Percentiles rank a stretch among this genome's conserved stretches.
Conservation (phyloP, 768 basidiomycete species). For the Obba rivulosa region DNA sequence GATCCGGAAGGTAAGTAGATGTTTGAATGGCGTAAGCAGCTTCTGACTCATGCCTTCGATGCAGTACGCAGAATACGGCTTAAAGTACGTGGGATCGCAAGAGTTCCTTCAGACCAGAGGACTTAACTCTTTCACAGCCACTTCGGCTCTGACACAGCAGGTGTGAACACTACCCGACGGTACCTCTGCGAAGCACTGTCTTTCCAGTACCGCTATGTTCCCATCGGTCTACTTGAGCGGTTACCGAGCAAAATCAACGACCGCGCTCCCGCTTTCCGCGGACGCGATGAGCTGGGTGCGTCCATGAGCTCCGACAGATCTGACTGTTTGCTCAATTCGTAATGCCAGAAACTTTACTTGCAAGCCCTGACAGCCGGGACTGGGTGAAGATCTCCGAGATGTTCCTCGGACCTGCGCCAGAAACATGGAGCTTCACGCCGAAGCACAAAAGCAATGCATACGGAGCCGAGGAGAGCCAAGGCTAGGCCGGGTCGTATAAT, state of each 20-base stretch:
- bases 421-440: slow-evolving; percentile 79
- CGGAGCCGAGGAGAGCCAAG: slow-evolving; percentile 54
- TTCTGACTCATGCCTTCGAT: background rate
- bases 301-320: background rate
- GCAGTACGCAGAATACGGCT: slow-evolving; percentile 83
- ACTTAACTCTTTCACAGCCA: slow-evolving; percentile 38
- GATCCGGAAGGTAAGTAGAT: slow-evolving; percentile 54
- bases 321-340: background rate
- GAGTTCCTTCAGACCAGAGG: no score
- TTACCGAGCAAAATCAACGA: slow-evolving; percentile 86
- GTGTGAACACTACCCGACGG: slow-evolving; percentile 85
- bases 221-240: slow-evolving; percentile 84
- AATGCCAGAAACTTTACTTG: slow-evolving; percentile 69
- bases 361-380: slow-evolving; percentile 72
- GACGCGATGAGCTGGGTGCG: slow-evolving; percentile 80
- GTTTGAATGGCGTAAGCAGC: background rate
- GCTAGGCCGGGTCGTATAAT: slow-evolving; percentile 21
- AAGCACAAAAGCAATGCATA: slow-evolving; percentile 93
- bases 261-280: slow-evolving; percentile 80
- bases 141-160: slow-evolving; percentile 83
- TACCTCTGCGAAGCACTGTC: slow-evolving; percentile 95
- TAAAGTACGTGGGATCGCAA: slow-evolving; percentile 48
- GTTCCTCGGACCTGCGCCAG: slow-evolving; percentile 87
- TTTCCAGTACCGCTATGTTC: slow-evolving; percentile 95
- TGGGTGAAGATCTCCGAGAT: slow-evolving; percentile 95